Conservation (phyloP, 257 asterid genomes). For the Cinchona pubescens region DNA sequence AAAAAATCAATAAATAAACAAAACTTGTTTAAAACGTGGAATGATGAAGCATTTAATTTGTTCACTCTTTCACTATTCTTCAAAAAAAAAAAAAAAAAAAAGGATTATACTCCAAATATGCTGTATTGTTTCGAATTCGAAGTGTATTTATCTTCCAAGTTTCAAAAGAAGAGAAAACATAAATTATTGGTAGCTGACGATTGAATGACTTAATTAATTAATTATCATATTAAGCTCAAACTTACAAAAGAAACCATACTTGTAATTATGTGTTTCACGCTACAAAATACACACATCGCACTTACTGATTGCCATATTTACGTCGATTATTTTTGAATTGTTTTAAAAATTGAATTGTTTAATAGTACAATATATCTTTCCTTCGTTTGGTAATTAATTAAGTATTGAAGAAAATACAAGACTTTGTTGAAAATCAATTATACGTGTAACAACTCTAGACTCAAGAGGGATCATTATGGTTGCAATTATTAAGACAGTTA, state of each 20-base stretch:
- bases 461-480: conserved; percentile 15
- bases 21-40: too few relatives aligned
- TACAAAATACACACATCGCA: not conserved
- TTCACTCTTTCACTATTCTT: not conserved
- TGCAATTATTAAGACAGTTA: conserved; percentile 23
- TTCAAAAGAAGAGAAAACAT: not conserved
- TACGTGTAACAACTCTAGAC: not conserved
- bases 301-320: not conserved
- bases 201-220: conserved; percentile 12
- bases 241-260: not conserved
- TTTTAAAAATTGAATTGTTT: not conserved
- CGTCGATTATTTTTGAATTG: too few relatives aligned
- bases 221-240: not conserved
- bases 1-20: too few relatives aligned
- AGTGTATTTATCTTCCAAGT: not conserved
- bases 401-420: not conserved
- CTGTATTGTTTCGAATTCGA: too few relatives aligned
- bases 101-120: too few relatives aligned
- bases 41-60: not conserved
- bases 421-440: not conserved
- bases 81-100: too few relatives aligned
- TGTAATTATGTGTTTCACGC: not conserved
- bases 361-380: not conserved
- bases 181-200: not conserved
- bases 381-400: not conserved